A percentile compares a stretch with the other conserved stretches of the same genome.
These are phyloP conservation scores for Saccharomyces mikatae DNA, from an alignment of 805 yeast genomes.

Conservation along the genomic window DNA sequence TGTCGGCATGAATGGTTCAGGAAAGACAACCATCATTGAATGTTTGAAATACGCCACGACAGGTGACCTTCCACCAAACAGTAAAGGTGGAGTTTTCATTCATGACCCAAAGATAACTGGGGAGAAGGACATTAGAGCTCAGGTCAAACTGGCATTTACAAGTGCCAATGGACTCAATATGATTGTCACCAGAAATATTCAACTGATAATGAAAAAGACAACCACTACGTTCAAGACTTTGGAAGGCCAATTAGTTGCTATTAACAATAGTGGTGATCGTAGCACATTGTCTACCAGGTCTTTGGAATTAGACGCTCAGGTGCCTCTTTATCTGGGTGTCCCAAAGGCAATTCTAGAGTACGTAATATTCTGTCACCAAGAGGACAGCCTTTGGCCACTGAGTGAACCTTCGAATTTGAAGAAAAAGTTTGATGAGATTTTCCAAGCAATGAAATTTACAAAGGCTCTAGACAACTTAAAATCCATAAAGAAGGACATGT, in stretches of 20 bases:
- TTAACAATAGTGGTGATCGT: constrained; percentile 53
- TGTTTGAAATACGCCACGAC: constrained; percentile 91
- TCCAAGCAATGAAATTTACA: constrained; percentile 89
- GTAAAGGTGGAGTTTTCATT: constrained; percentile 91
- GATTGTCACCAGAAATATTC: constrained; percentile 83
- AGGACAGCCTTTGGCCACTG: constrained; percentile 93
- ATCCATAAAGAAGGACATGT: constrained; percentile 65
- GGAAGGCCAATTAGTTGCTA: constrained; percentile 76
- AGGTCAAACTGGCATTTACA: constrained; percentile 78
- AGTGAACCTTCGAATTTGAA: constrained; percentile 84
- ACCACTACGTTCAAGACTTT: constrained; percentile 76
- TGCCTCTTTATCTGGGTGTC: constrained; percentile 81
- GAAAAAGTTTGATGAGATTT: constrained; percentile 91
- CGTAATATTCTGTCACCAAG: constrained; percentile 96
- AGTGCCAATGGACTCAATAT: constrained; percentile 65
- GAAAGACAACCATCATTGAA: constrained; percentile 93
- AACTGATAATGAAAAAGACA: constrained; percentile 54
- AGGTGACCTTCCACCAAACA: constrained; percentile 91
- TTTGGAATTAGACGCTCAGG: constrained; percentile 71
- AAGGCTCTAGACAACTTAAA: constrained; percentile 81
- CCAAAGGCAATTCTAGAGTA: constrained; percentile 81
- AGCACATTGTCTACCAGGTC: constrained; percentile 72
- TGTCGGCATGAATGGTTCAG: constrained; percentile 94
- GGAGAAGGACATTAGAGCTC: constrained; percentile 75
- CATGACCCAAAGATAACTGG: constrained; percentile 83